Base-by-base conservation (phyloP, 805 yeast species). In the Kuraishia hungarica region DNA sequence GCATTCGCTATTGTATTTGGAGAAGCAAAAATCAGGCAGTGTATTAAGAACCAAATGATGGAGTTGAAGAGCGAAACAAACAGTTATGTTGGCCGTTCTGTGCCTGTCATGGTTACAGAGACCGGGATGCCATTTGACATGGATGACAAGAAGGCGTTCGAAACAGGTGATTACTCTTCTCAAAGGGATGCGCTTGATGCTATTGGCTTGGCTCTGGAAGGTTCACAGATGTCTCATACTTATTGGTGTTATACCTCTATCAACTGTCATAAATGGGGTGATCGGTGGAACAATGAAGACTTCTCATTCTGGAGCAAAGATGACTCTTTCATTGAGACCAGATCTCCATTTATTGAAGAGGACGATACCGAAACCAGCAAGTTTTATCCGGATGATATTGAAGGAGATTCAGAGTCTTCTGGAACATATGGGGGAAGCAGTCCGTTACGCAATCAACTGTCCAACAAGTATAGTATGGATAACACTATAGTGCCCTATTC, bases 111-210 rank as follows among this genome's bases (percentile, higher is more conserved):
- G 22, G 84, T 94, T 77, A 82, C 96, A 1, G 99, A 93, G 68
- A 91, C 93, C n/a, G 99, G 99, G 5, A 89, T 93, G 86, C 98
- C 99, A 2, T 89, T 86, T 67, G 97, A 94, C 67, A 89, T 93
- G 97, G 92, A 93, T 68, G 76, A 81, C 56, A 89, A 87, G 64
- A 74, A 71, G 51, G 87, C 97, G 0, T 93, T 81, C 64, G 67
- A 68, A 1, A 75, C 75, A 56, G 91, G 92, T 1, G 81, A 82
- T 58, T 94, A 82, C 67, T 69, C 75, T 10, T 77, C 89, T 11
- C 99, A 94, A 65, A 86, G 86, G 1, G 72, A 79, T 6, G 97
- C 97, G 0, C 72, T 89, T 65, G 97, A 93, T 70, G 96, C 97
- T 0, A 67, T 91, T 51, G 77, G 85, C 11, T 79, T 71, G 62